These are phyloP conservation scores for Neltuma alba DNA, from an alignment of 306 rosid genomes.

Conservation along the genomic window DNA sequence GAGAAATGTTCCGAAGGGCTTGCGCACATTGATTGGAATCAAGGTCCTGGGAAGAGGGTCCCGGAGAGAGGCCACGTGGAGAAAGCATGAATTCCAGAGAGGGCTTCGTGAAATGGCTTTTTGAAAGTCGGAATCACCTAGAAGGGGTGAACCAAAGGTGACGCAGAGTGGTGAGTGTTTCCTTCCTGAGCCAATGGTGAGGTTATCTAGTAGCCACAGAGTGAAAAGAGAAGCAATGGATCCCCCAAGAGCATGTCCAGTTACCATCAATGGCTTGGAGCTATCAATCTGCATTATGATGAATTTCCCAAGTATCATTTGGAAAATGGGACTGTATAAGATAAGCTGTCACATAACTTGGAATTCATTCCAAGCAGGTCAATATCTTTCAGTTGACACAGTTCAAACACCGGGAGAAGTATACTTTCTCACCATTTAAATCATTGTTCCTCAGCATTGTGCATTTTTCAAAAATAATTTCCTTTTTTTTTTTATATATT, in stretches of 20 bases:
- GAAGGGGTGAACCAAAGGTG: constrained; percentile 77
- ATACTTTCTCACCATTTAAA: not conserved
- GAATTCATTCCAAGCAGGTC: not conserved
- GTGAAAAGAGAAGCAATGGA: constrained; percentile 78
- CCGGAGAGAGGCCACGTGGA: constrained; percentile 55
- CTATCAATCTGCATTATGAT: constrained; percentile 35
- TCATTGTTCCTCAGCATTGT: not conserved
- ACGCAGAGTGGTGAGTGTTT: constrained; percentile 61
- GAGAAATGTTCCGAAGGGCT: constrained; percentile 76
- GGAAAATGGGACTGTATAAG: not conserved
- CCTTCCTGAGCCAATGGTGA: constrained; percentile 16
- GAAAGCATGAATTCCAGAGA: constrained; percentile 70
- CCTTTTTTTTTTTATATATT: not conserved
- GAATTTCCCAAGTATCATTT: not conserved
- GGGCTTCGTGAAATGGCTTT: constrained; percentile 48
- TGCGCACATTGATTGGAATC: constrained; percentile 6
- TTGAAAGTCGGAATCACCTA: constrained; percentile 53
- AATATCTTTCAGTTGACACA: no score
- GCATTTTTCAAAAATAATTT: not conserved
- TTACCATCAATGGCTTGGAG: constrained; percentile 44
- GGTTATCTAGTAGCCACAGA: constrained; percentile 48
- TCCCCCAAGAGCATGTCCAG: constrained; percentile 72
- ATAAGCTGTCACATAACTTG: not conserved
- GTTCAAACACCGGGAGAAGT: no score
- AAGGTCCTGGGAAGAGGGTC: constrained; percentile 53